A percentile compares a stretch with the other conserved stretches of the same genome.
phyloP scores from a whole-genome alignment of 139 green algal genomes.

The Closterium sp. region DNA sequence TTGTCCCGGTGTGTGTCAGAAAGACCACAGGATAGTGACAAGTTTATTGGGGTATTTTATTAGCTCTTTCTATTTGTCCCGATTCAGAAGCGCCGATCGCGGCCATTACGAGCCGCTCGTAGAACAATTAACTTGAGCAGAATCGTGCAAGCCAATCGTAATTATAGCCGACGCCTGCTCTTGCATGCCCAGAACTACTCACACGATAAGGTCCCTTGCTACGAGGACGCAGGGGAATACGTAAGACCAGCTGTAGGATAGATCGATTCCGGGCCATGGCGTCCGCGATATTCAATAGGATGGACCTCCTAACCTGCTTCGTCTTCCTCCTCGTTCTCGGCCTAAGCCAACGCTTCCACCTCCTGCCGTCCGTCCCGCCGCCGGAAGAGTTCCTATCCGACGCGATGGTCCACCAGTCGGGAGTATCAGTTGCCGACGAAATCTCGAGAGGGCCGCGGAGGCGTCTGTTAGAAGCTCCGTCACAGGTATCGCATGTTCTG shows the following conservation, averaged over 20 bases:
- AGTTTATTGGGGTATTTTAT: too few species aligned
- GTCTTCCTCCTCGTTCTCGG: background rate
- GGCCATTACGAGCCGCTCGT: too few species aligned
- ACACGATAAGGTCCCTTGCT: too few species aligned
- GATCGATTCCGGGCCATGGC: background rate
- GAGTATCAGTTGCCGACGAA: background rate
- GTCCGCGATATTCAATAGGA: background rate
- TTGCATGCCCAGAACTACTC: too few species aligned
- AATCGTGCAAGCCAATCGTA: too few species aligned
- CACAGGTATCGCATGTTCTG: background rate
- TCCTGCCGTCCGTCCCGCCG: background rate
- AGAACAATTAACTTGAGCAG: too few species aligned
- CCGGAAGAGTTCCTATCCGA: background rate
- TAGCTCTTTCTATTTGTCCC: too few species aligned
- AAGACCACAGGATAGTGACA: too few species aligned
- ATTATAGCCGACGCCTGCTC: too few species aligned
- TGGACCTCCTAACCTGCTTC: background rate
- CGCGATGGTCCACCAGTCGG: background rate
- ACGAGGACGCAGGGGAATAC: background rate
- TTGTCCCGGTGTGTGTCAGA: too few species aligned
- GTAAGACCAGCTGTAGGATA: background rate
- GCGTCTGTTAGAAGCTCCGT: background rate
- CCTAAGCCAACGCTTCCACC: background rate
- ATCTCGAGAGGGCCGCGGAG: background rate
- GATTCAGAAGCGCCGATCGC: too few species aligned